Evolutionary conservation across 2,329 filamentous ascomycete species (phyloP).

Genomic region (Neoscytalidium dimidiatum): DNA sequence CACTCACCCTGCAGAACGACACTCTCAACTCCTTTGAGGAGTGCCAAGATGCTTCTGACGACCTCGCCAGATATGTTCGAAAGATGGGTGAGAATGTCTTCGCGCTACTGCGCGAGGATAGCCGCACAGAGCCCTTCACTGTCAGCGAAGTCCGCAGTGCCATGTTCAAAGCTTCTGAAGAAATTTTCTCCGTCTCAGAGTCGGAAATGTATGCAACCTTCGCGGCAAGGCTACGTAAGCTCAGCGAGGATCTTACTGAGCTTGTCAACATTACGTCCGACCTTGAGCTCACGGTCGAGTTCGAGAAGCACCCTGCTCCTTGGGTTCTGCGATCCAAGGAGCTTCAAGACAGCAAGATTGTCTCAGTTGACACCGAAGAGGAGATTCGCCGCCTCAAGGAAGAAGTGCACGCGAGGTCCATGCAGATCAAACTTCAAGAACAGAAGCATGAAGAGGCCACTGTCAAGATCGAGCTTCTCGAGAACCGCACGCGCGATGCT

Average conservation of each 20-base stretch:
- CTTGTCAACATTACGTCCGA: slow-evolving; percentile 62
- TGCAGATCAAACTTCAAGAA: slow-evolving; percentile 56
- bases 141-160: slow-evolving; percentile 18
- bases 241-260: slow-evolving; percentile 67
- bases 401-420: slow-evolving; percentile 74
- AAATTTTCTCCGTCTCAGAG: slow-evolving; percentile 55
- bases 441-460: slow-evolving; percentile 81
- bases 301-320: slow-evolving; percentile 73
- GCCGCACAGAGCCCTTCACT: slow-evolving; percentile 47
- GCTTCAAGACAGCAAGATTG: slow-evolving; percentile 77
- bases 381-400: slow-evolving; percentile 80
- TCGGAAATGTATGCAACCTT: slow-evolving; percentile 72
- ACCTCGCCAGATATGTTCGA: slow-evolving; percentile 67
- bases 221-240: slow-evolving; percentile 64
- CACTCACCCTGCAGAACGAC: slow-evolving; percentile 70
- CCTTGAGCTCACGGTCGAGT: slow-evolving; percentile 48
- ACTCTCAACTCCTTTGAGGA: slow-evolving; percentile 69
- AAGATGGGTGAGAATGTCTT: slow-evolving; percentile 69
- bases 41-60: slow-evolving; percentile 64
- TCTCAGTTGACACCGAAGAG: slow-evolving; percentile 80
- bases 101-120: slow-evolving; percentile 69
- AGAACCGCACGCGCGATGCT: slow-evolving; percentile 82
- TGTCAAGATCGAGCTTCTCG: slow-evolving; percentile 92
- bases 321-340: slow-evolving; percentile 84
- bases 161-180: slow-evolving; percentile 15